Evolutionary conservation across 2,329 filamentous ascomycete species (phyloP), one percentile per base, ranked within the genome.

Genomic region (Cryphonectria parasitica): DNA sequence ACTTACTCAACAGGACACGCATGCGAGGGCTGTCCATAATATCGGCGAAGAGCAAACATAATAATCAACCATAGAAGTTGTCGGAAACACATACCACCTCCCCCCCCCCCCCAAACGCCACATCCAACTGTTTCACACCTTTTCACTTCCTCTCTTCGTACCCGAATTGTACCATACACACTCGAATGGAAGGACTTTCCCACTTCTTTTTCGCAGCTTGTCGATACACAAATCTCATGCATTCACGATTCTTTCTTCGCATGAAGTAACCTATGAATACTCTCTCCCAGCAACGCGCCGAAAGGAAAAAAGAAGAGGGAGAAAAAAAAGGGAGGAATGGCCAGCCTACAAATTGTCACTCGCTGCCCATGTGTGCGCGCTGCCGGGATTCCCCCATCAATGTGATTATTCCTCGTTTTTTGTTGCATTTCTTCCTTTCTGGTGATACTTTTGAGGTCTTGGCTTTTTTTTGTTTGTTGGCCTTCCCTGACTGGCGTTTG

Each of bases 1-100:
- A 63, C 52, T 71, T 75, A 13, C 72, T 77, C 25, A 69, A 74
- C 52, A 73, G 73, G 22, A 72, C 73, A 31, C 75, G 77, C 31
- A 72, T 78, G 3, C 74, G 77, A 17, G 76, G 75, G 11, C 68
- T 78, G 45, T 78, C 77, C 49, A 77, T 77, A 68, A 76, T 76
- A 64, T 76, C 76, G 22, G 69, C 73, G 54, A 77, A 76, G 70
- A 77, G 75, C 72, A 77, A 71, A 69, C 70, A 73, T 43, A 56
- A 73, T 31, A 66, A 66, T 52, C 66, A 68, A 39, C 22, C 49
- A 67, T 67, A 67, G 41, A 41, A 36, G 28, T 52, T 17, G 28
- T 31, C 25, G 15, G 22, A 7, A n/a, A n/a, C 45, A 49, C n/a
- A 6, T 49, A 49, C 45, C 62, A 41, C 60, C 17, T n/a, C 41